phyloP scores from a whole-genome alignment of 2,329 filamentous ascomycete species.

The Rhynchosporium graminicola region DNA sequence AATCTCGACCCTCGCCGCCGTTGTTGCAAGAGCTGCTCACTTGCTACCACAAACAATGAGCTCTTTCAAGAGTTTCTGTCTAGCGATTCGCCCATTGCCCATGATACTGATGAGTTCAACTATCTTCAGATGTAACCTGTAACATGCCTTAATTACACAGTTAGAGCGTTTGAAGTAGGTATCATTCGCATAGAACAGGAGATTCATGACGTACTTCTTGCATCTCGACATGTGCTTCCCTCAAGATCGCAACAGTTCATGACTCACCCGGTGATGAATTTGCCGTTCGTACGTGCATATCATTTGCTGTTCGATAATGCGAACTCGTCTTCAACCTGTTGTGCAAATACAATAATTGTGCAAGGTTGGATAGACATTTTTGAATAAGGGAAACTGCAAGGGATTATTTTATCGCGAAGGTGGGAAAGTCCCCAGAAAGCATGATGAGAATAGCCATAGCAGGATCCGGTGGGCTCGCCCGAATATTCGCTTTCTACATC shows the following conservation, averaged over 20 bases:
- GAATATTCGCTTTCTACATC: slow-evolving; percentile 59
- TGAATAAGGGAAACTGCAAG: slow-evolving; percentile 22
- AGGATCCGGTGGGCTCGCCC: slow-evolving; percentile 60
- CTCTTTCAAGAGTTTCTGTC: slow-evolving; percentile 22
- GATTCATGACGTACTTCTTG: slow-evolving; percentile 22
- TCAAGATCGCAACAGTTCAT: slow-evolving; percentile 26
- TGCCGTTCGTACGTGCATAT: slow-evolving; percentile 13
- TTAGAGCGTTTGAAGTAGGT: slow-evolving; percentile 12
- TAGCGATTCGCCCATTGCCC: slow-evolving; percentile 32
- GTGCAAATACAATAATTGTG: slow-evolving; percentile 10
- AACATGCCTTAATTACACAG: slow-evolving; percentile 16
- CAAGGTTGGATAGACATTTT: slow-evolving; percentile 6
- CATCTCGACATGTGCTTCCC: slow-evolving; percentile 23
- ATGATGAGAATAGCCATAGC: slow-evolving; percentile 62
- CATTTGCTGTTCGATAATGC: slow-evolving; percentile 22
- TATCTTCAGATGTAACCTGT: slow-evolving; percentile 27
- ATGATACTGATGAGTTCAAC: slow-evolving; percentile 25
- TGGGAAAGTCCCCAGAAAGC: slow-evolving; percentile 22
- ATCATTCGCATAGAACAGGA: slow-evolving; percentile 18
- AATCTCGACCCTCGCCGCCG: slow-evolving; percentile 21
- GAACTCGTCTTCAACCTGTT: slow-evolving; percentile 27
- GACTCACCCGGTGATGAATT: slow-evolving; percentile 27
- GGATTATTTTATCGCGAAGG: slow-evolving; percentile 13
- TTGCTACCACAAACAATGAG: slow-evolving; percentile 20
- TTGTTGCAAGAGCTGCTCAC: slow-evolving; percentile 14